Percentiles rank a stretch among this genome's conserved stretches.
These are phyloP conservation scores for Coemansia sp. DNA, from an alignment of 192 early-diverging fungal genomes.

Conservation along the genomic window DNA sequence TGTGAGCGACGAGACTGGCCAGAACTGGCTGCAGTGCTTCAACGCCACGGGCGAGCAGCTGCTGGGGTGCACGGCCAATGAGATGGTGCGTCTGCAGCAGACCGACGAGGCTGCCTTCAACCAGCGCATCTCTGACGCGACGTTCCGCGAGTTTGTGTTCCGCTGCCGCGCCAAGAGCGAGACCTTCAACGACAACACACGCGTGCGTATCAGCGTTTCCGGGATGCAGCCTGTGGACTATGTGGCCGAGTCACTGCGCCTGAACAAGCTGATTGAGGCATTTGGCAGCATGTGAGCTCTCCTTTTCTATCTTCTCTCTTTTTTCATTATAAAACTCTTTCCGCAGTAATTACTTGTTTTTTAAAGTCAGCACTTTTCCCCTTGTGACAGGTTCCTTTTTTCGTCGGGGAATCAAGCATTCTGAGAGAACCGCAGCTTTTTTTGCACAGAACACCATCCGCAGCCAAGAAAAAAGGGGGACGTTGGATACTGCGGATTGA, in stretches of 20 bases:
- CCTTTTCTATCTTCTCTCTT: neutral
- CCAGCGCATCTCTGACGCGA: constrained; percentile 50
- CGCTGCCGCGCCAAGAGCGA: constrained; percentile 60
- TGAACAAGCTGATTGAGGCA: constrained; percentile 49
- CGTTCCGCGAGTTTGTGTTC: constrained; percentile 72
- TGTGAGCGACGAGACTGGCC: constrained; percentile 75
- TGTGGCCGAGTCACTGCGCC: constrained; percentile 55
- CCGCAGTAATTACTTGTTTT: constrained; percentile 2
- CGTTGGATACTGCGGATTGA: constrained; percentile 5
- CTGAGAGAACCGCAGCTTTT: constrained; percentile 1
- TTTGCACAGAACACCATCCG: neutral
- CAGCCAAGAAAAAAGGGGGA: too few species aligned
- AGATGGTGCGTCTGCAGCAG: constrained; percentile 61
- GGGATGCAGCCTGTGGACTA: constrained; percentile 56
- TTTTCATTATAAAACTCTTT: too few species aligned
- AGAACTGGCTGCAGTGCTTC: constrained; percentile 81
- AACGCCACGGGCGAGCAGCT: constrained; percentile 75
- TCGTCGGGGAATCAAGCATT: neutral
- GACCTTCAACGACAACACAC: constrained; percentile 65
- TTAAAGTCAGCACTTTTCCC: too few species aligned
- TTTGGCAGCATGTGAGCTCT: constrained; percentile 7
- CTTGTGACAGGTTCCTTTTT: too few species aligned
- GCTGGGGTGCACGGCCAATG: constrained; percentile 68
- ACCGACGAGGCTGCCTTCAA: constrained; percentile 55
- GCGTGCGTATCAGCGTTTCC: constrained; percentile 55